Evolutionary conservation across 2,329 filamentous ascomycete genomes (phyloP).

Genomic region (Verticillium longisporum): DNA sequence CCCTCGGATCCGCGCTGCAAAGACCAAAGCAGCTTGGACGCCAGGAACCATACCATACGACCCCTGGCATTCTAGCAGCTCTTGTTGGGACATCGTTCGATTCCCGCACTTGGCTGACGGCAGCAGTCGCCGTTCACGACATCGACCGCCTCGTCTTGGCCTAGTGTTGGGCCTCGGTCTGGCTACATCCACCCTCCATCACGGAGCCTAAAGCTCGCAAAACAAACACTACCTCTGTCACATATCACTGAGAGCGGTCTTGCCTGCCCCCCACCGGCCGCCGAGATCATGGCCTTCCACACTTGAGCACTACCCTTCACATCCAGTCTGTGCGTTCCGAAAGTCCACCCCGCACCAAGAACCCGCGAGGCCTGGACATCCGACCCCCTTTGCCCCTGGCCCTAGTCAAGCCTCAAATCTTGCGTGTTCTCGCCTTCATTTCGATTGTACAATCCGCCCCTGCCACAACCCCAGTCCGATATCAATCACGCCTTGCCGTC

Average conservation of each 20-base stretch:
- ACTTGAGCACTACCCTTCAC: background rate
- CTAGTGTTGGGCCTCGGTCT: background rate
- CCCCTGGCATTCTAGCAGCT: background rate
- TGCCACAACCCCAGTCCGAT: background rate
- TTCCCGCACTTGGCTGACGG: constrained; percentile 2
- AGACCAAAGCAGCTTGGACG: background rate
- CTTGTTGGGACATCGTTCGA: background rate
- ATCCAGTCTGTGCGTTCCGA: constrained; percentile 1
- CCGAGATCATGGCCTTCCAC: background rate
- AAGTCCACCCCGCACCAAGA: constrained; percentile 1
- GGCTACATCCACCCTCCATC: constrained; percentile 1
- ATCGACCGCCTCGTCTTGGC: background rate
- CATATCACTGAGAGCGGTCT: background rate
- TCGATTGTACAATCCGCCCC: background rate
- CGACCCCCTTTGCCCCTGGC: background rate
- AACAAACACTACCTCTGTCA: background rate
- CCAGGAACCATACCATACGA: background rate
- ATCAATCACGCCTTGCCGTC: background rate
- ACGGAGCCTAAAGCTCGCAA: background rate
- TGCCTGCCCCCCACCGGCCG: background rate
- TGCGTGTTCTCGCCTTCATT: constrained; percentile 3
- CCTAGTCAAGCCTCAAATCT: constrained; percentile 5
- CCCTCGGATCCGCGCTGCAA: background rate
- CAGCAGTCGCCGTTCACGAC: background rate
- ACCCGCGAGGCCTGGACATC: background rate